These are phyloP conservation scores for Penicillium antarcticum DNA, from an alignment of 495 filamentous ascomycete genomes.

Conservation along the genomic window DNA sequence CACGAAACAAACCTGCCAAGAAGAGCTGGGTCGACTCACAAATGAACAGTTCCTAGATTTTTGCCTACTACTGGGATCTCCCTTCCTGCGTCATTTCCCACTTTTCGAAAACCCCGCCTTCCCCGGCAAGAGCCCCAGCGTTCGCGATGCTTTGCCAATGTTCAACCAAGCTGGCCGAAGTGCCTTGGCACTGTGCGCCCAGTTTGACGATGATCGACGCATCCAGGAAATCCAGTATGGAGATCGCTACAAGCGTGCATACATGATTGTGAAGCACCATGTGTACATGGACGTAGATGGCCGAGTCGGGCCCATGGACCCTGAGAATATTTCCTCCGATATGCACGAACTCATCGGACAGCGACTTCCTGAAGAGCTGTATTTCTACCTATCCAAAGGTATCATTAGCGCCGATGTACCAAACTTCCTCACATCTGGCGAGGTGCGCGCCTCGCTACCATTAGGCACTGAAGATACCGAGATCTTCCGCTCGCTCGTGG, in stretches of 20 bases:
- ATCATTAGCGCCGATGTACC: slow-evolving; percentile 75
- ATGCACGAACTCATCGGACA: slow-evolving; percentile 86
- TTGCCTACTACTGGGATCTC: slow-evolving; percentile 78
- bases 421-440: slow-evolving; percentile 74
- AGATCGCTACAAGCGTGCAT: slow-evolving; percentile 78
- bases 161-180: slow-evolving; percentile 62
- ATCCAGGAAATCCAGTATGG: slow-evolving; percentile 70
- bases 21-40: slow-evolving; percentile 63
- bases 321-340: slow-evolving; percentile 68
- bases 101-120: slow-evolving; percentile 58
- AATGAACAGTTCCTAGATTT: slow-evolving; percentile 78
- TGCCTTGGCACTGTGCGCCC: slow-evolving; percentile 61
- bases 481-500: slow-evolving; percentile 77
- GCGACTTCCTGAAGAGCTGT: slow-evolving; percentile 86
- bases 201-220: slow-evolving; percentile 69
- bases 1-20: slow-evolving; percentile 65
- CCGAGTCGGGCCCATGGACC: slow-evolving; percentile 66
- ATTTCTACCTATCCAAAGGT: slow-evolving; percentile 83
- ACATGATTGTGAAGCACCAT: slow-evolving; percentile 83
- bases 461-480: slow-evolving; percentile 76
- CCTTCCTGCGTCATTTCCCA: slow-evolving; percentile 74
- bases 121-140: slow-evolving; percentile 42
- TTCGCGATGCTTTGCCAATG: slow-evolving; percentile 69
- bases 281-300: slow-evolving; percentile 74
- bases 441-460: slow-evolving; percentile 71